phyloP scores from a whole-genome alignment of 2,329 filamentous ascomycete species.

The Apiospora rasikravindrae region DNA sequence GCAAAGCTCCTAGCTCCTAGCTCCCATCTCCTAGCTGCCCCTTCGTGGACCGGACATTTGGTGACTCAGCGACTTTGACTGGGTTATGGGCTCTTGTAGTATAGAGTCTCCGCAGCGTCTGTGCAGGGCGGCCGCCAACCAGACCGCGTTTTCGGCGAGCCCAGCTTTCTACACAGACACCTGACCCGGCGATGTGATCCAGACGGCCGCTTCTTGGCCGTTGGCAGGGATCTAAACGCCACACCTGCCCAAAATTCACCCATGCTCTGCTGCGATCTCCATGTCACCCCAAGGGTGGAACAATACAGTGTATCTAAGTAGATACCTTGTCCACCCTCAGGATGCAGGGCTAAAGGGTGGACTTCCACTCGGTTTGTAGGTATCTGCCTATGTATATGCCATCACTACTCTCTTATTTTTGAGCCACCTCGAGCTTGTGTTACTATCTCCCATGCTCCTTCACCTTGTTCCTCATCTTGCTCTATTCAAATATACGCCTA shows the following conservation, averaged over 20 bases:
- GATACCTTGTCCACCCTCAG: conserved; percentile 15
- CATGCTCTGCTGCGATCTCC: conserved; percentile 24
- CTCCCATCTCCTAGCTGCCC: conserved; percentile 1
- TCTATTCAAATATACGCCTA: conserved; percentile 7
- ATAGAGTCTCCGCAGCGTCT: conserved; percentile 32
- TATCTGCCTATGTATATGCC: conserved; percentile 13
- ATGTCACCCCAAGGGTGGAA: background rate
- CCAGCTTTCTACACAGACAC: conserved; percentile 30
- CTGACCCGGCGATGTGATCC: conserved; percentile 25
- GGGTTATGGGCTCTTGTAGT: conserved; percentile 22
- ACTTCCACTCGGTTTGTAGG: no score
- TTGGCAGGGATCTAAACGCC: conserved; percentile 42
- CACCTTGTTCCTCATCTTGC: background rate
- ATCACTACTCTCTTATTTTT: conserved; percentile 3
- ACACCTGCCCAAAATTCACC: conserved; percentile 35
- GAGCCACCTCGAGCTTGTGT: background rate
- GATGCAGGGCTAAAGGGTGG: conserved; percentile 12
- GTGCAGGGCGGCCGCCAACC: conserved; percentile 38
- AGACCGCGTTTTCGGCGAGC: conserved; percentile 40
- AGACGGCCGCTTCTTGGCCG: conserved; percentile 37
- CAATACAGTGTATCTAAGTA: conserved; percentile 18
- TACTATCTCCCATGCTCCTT: background rate
- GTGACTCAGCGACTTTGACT: conserved; percentile 31
- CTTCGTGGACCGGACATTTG: conserved; percentile 21
- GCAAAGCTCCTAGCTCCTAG: conserved; percentile 7